Evolutionary conservation across 2,329 filamentous ascomycete species (phyloP), one percentile per base, ranked within the genome.

Genomic region (Ascochyta lentis): DNA sequence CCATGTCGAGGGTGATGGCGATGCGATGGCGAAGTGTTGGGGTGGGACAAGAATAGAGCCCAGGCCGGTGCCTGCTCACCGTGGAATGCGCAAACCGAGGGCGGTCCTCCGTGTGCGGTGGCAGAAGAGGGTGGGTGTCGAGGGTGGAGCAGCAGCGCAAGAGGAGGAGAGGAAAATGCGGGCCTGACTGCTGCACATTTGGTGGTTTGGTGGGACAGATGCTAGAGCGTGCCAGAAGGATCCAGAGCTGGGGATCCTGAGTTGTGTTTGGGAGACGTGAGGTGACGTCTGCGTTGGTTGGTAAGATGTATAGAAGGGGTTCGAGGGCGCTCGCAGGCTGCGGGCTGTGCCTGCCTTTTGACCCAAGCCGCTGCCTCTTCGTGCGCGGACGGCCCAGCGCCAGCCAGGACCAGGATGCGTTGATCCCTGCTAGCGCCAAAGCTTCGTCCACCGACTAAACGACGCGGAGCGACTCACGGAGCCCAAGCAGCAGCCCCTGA

Each of bases 111-210:
- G 65, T 34, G 65, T 55, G 61, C 61, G 55, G 41, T 54, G 55
- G 65, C 45, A 57, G 60, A 56, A 54, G 58, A 62, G 38, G 39
- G 55, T 56, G 53, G 62, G 56, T 39, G 66, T 61, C 60, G 57
- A 55, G 54, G 69, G 61, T 54, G 67, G 68, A 60, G 70, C 71
- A 67, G 68, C 64, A 63, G 71, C 65, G 69, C 61, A 63, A 56
- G 65, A 61, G 64, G 66, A 67, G 59, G 63, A 64, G 65, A 62
- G 60, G 62, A 61, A 68, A 57, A 56, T 54, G 60, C 64, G 60
- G 55, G 54, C 63, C 70, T 69, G 70, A 66, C 66, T 71, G 56
- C 71, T 69, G 65, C 64, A 75, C 73, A 76, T 76, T 76, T 63
- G 69, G 66, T 67, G 63, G 44, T 29, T 59, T 34, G 45, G 46